Conservation (phyloP, 1,284 basidiomycete genomes). For the Fomes fomentarius region DNA sequence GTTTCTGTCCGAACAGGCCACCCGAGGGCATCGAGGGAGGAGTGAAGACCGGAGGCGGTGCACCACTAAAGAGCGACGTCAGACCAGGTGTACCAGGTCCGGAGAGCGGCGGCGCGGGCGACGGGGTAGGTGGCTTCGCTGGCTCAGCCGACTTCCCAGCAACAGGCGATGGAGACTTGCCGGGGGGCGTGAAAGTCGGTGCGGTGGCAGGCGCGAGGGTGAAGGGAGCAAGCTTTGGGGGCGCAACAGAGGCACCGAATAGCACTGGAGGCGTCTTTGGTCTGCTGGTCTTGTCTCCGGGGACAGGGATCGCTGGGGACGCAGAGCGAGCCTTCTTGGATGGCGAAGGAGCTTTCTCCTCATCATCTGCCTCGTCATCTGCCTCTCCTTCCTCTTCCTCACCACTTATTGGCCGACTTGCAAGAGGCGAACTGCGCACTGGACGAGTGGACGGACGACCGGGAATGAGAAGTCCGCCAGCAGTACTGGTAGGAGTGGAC, state of each 20-base stretch:
- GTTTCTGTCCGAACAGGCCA: constrained; percentile 12
- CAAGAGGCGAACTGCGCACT: constrained; percentile 32
- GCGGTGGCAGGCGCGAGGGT: constrained; percentile 25
- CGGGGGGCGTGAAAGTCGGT: constrained; percentile 15
- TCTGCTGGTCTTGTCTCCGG: constrained; percentile 22
- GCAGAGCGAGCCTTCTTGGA: constrained; percentile 20
- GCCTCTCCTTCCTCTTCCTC: constrained; percentile 21
- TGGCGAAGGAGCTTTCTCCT: background rate
- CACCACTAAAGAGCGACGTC: constrained; percentile 10
- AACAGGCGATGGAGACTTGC: constrained; percentile 6
- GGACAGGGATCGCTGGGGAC: constrained; percentile 6
- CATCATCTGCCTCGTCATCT: constrained; percentile 12
- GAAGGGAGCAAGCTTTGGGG: constrained; percentile 26
- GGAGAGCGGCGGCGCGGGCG: constrained; percentile 4
- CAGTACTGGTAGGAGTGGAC: constrained; percentile 13
- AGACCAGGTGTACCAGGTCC: constrained; percentile 5
- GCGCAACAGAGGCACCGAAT: constrained; percentile 16
- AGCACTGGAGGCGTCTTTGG: constrained; percentile 45
- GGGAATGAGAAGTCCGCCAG: constrained; percentile 19
- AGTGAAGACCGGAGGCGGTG: constrained; percentile 13
- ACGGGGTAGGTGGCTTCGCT: constrained; percentile 2
- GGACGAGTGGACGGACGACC: constrained; percentile 33
- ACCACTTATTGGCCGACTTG: constrained; percentile 29
- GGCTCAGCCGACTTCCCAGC: constrained; percentile 1
- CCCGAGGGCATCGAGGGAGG: constrained; percentile 17